phyloP scores from a whole-genome alignment of 768 basidiomycete genomes.

The Wakefieldia striispora region DNA sequence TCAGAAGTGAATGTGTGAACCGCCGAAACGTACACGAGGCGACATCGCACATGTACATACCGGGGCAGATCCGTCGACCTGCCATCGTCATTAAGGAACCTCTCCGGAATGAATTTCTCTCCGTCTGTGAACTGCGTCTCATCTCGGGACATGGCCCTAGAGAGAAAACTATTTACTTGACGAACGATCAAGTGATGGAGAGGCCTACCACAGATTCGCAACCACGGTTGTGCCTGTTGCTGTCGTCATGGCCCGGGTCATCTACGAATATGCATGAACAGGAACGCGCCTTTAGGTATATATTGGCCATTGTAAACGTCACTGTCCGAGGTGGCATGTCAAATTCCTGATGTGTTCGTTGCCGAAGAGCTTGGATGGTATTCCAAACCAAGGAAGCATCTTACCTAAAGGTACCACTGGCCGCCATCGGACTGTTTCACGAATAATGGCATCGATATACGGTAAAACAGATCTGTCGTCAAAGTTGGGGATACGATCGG shows the following conservation, averaged over 20 bases:
- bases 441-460: conserved; percentile 3
- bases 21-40: too few relatives aligned
- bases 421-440: conserved; percentile 4
- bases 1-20: neutral
- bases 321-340: conserved; percentile 18
- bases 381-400: too few relatives aligned
- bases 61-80: conserved; percentile 9
- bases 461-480: conserved; percentile 11
- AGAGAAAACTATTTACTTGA: neutral
- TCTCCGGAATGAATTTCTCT: conserved; percentile 4
- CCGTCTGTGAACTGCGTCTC: conserved; percentile 6
- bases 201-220: conserved; percentile 11
- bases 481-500: conserved; percentile 25
- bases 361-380: too few relatives aligned
- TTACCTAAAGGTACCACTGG: conserved; percentile 1
- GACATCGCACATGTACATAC: neutral
- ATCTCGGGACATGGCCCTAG: conserved; percentile 9
- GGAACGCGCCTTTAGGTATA: conserved; percentile 28
- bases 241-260: neutral
- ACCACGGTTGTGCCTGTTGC: conserved; percentile 12
- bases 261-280: neutral
- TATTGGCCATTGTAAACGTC: conserved; percentile 32
- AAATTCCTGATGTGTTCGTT: neutral
- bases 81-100: conserved; percentile 9
- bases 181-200: neutral